Base-by-base conservation (phyloP, 2,329 filamentous ascomycete genomes). In the Exophiala oligosperma region DNA sequence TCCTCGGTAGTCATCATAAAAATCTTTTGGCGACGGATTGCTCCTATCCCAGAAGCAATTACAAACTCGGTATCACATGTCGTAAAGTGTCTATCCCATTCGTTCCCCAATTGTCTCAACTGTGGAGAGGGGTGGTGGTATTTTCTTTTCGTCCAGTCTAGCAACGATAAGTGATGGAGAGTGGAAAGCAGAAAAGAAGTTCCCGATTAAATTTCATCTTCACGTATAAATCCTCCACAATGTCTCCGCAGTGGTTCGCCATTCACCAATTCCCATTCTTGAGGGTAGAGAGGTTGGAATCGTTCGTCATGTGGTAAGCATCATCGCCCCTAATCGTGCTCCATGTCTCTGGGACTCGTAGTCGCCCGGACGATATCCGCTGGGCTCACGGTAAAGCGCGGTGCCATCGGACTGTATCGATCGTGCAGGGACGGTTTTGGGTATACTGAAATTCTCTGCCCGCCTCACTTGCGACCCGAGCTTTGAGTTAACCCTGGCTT, bases 381-480 rank as follows among this genome's bases (percentile, higher is more conserved):
- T 28, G 26, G 26, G 26, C 26, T 7, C 26, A 28, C 26, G 26
- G 26, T 28, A 28, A 17, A 28, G 4, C 26, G 9, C 11, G 9
- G 11, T 9, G 32, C 7, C 9, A 2, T 35, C 32, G 9, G 17
- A 35, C 32, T 35, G 32, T 9, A 9, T 35, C 9, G 6, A 11
- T 32, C 28, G 5, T 29, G 40, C 23, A 49, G 8, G n/a, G 28
- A 24, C 14, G 9, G 28, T 26, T 35, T 35, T 35, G 32, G 9
- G 11, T 9, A 6, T 8, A 35, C 11, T 35, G 7, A 35, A 6
- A 35, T 50, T 26, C 48, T 21, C 48, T n/a, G 8, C 4, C 1
- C 21, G 1, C 9, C 4, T 59, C 53, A 59, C 23, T 59, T 57
- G 11, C 56, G 56, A 55, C 54, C 55, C 21, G 60, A 56, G 12